These are phyloP conservation scores for Hericium erinaceus DNA, from an alignment of 768 basidiomycete species.

Conservation along the genomic window DNA sequence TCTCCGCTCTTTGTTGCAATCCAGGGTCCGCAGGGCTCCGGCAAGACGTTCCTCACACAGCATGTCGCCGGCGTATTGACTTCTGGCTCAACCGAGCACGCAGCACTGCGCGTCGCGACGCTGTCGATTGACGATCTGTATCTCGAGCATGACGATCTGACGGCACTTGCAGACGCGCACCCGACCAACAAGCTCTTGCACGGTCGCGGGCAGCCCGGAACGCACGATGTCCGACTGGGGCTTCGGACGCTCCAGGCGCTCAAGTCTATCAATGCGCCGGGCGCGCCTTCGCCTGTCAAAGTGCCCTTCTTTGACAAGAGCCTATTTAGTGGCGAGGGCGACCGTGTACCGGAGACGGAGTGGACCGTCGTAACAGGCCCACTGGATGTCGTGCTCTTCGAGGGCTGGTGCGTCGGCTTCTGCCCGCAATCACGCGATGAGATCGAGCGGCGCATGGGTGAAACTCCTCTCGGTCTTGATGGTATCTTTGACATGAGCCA, in stretches of 20 bases:
- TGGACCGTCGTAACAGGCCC: constrained; percentile 36
- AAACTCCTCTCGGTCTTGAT: constrained; percentile 22
- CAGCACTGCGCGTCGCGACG: constrained; percentile 43
- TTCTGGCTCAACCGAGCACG: constrained; percentile 28
- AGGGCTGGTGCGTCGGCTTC: constrained; percentile 96
- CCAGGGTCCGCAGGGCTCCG: constrained; percentile 92
- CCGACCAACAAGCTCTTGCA: constrained; percentile 58
- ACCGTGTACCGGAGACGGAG: constrained; percentile 44
- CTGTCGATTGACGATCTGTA: constrained; percentile 85
- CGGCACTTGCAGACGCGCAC: constrained; percentile 41
- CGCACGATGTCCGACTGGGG: constrained; percentile 76
- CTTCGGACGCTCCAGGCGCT: constrained; percentile 40
- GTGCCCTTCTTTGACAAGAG: constrained; percentile 89
- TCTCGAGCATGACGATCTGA: constrained; percentile 57
- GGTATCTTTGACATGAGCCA: constrained; percentile 25
- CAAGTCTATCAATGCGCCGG: constrained; percentile 27
- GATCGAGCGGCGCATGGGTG: constrained; percentile 45
- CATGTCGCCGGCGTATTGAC: constrained; percentile 35
- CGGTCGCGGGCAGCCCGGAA: constrained; percentile 90
- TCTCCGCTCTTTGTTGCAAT: constrained; percentile 75
- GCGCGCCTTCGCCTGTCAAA: constrained; percentile 23
- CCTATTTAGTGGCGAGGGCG: constrained; percentile 70
- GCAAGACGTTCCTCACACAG: constrained; percentile 76
- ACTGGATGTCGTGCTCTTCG: constrained; percentile 79
- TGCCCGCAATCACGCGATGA: constrained; percentile 44